phyloP scores from a whole-genome alignment of 1,284 basidiomycete genomes.

The Takashimella tepidaria region DNA sequence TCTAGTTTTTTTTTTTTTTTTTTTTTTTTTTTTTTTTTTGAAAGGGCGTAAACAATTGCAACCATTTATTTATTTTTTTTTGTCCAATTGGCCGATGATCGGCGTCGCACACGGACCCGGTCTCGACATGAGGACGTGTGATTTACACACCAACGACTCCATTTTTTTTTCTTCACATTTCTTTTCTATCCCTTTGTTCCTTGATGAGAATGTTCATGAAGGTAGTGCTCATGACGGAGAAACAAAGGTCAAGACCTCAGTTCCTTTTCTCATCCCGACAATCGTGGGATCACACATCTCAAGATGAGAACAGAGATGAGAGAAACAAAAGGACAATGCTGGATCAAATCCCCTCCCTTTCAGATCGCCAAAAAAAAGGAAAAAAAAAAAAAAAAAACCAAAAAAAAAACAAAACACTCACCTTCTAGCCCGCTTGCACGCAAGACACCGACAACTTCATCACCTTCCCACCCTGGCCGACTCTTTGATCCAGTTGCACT shows the following conservation, averaged over 20 bases:
- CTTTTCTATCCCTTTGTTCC: too few relatives aligned
- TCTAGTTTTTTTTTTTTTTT: too few relatives aligned
- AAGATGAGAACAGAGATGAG: not conserved
- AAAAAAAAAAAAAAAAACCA: too few relatives aligned
- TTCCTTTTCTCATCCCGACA: not conserved
- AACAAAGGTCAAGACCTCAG: not conserved
- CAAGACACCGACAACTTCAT: conserved; percentile 42
- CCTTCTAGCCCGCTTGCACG: conserved; percentile 41
- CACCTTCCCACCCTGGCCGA: conserved; percentile 42
- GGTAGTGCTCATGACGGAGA: not conserved
- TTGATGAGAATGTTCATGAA: not conserved
- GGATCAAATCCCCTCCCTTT: not conserved
- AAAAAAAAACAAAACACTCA: conserved; percentile 20
- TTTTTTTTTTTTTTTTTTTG: too few relatives aligned
- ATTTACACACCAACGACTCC: too few relatives aligned
- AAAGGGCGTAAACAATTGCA: too few relatives aligned
- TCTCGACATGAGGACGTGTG: too few relatives aligned
- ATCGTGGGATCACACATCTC: not conserved
- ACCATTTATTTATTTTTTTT: too few relatives aligned
- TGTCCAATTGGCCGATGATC: too few relatives aligned
- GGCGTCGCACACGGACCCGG: too few relatives aligned
- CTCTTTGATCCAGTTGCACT: conserved; percentile 10
- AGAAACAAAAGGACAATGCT: not conserved
- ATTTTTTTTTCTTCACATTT: too few relatives aligned
- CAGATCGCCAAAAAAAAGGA: too few relatives aligned